Percentiles rank a stretch among this genome's conserved stretches.
Conservation (phyloP, 768 basidiomycete species). For the Dictyophora rubrovolvata region DNA sequence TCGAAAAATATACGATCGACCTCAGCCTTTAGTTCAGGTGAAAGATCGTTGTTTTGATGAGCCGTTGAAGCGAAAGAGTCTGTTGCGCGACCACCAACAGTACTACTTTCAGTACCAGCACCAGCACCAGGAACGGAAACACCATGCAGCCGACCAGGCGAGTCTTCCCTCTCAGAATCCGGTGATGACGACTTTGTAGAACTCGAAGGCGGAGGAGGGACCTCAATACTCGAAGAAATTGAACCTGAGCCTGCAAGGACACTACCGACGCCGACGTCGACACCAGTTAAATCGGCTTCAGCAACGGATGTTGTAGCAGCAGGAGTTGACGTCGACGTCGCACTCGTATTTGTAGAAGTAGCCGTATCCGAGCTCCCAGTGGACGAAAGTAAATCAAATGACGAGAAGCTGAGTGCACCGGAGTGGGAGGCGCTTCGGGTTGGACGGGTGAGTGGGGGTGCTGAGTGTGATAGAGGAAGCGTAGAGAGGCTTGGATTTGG, state of each 20-base stretch:
- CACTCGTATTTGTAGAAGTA: constrained; percentile 22
- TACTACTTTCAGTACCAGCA: background rate
- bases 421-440: constrained; percentile 4
- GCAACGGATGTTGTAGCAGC: too few relatives aligned
- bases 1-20: constrained; percentile 88
- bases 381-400: background rate
- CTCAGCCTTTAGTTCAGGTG: constrained; percentile 68
- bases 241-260: too few relatives aligned
- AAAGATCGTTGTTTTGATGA: constrained; percentile 48
- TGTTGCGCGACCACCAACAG: constrained; percentile 18
- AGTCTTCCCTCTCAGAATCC: constrained; percentile 10
- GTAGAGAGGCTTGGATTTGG: background rate
- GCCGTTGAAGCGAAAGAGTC: constrained; percentile 15
- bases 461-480: background rate
- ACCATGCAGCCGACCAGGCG: background rate
- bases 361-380: constrained; percentile 23
- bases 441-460: background rate
- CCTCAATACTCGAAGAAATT: background rate
- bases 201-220: background rate
- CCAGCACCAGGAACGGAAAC: background rate
- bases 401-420: constrained; percentile 3
- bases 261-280: constrained; percentile 3
- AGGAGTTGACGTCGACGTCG: constrained; percentile 13
- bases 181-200: constrained; percentile 9
- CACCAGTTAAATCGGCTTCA: background rate